phyloP scores from a whole-genome alignment of 2,329 filamentous ascomycete species.

The Boeremia lycopersici region DNA sequence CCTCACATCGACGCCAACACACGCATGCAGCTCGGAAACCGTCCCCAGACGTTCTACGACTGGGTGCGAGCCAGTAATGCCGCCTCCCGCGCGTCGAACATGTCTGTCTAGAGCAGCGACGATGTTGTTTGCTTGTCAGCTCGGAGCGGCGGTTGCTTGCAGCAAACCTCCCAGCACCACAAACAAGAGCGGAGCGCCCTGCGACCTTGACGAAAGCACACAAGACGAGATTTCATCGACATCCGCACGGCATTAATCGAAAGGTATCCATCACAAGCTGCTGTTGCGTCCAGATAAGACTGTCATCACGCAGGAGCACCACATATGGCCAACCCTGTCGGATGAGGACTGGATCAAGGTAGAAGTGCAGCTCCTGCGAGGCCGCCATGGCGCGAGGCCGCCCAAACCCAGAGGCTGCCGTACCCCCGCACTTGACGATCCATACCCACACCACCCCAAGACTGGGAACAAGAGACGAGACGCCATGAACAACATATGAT shows the following conservation, averaged over 20 bases:
- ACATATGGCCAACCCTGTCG: constrained; percentile 93
- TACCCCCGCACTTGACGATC: too few relatives aligned
- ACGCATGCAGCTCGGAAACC: not conserved
- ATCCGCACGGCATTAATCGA: too few relatives aligned
- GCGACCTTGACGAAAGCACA: too few relatives aligned
- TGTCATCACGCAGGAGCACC: constrained; percentile 96
- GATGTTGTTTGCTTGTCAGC: constrained; percentile 1
- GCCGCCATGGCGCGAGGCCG: too few relatives aligned
- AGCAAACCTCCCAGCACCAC: not conserved
- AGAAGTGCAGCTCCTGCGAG: constrained; percentile 77
- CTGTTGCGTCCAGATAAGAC: constrained; percentile 97
- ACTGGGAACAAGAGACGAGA: too few relatives aligned
- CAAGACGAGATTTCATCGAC: too few relatives aligned
- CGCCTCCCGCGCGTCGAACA: not conserved
- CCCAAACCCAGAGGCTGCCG: too few relatives aligned
- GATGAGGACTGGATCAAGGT: constrained; percentile 99
- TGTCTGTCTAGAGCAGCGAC: not conserved
- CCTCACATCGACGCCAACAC: constrained; percentile 3
- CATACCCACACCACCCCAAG: too few relatives aligned
- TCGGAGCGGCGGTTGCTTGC: not conserved
- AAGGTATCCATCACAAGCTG: constrained; percentile 64
- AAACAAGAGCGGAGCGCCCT: not conserved
- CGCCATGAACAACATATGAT: too few relatives aligned
- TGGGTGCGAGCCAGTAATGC: not conserved
- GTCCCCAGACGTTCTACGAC: not conserved